A percentile compares a stretch with the other conserved stretches of the same genome.
These are phyloP conservation scores for Cicer chorassanicum DNA, from an alignment of 306 rosid genomes.

Conservation along the genomic window DNA sequence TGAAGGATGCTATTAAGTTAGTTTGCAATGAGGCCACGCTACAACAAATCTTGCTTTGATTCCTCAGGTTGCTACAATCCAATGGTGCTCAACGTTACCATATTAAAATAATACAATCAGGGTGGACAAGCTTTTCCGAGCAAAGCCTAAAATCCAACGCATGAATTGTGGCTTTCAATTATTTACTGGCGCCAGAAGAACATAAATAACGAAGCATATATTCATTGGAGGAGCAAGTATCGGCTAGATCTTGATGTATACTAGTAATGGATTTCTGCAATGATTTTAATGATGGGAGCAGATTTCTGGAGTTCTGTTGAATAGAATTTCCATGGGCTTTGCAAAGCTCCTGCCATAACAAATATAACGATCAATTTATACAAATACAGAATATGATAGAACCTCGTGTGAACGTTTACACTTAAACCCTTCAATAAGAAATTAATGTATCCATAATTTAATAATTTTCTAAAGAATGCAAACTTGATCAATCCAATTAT, in stretches of 20 bases:
- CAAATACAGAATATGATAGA: neutral
- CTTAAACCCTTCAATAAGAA: no score
- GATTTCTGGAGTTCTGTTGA: constrained; percentile 70
- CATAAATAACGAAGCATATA: constrained; percentile 78
- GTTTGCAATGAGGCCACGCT: neutral
- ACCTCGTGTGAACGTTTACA: no score
- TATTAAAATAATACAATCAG: neutral
- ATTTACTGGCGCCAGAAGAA: constrained; percentile 57
- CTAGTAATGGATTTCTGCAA: constrained; percentile 78
- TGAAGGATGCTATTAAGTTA: neutral
- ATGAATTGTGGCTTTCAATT: constrained; percentile 45
- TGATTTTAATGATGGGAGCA: constrained; percentile 84
- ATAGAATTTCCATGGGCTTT: constrained; percentile 77
- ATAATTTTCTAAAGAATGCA: neutral
- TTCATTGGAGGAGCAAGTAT: constrained; percentile 89
- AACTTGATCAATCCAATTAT: neutral
- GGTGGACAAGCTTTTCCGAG: constrained; percentile 18
- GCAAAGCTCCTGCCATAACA: constrained; percentile 76
- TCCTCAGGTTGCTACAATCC: constrained; percentile 17
- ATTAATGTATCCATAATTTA: neutral
- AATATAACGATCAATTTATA: constrained; percentile 39
- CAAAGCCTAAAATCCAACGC: constrained; percentile 24
- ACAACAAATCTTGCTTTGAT: constrained; percentile 27
- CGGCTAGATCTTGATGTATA: constrained; percentile 85
- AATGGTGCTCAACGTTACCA: constrained; percentile 25